A percentile compares a stretch with the other conserved stretches of the same genome.
Evolutionary conservation across 495 filamentous ascomycete genomes (phyloP).

Genomic region (Penicillium alfredii): DNA sequence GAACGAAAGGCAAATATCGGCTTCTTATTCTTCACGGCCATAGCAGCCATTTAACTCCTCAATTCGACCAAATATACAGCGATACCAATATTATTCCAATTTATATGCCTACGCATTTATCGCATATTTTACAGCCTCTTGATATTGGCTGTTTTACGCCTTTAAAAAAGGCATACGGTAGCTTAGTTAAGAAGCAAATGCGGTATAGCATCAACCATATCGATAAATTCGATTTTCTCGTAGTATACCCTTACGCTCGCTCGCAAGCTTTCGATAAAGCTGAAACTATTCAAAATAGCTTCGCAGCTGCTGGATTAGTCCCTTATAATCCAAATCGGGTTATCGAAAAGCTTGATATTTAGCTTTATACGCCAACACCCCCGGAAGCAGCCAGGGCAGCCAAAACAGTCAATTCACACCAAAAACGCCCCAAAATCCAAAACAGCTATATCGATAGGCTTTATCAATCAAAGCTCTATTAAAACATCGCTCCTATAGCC

Average conservation of each 20-base stretch:
- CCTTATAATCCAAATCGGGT: constrained; percentile 9
- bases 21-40: constrained; percentile 25
- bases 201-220: constrained; percentile 10
- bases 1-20: constrained; percentile 9
- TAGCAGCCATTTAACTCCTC: constrained; percentile 15
- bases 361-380: too few species aligned
- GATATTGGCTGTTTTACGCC: constrained; percentile 21
- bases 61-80: constrained; percentile 17
- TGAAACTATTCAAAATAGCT: constrained; percentile 9
- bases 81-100: constrained; percentile 18
- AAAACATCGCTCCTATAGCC: too few species aligned
- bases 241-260: constrained; percentile 1
- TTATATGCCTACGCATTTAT: constrained; percentile 21
- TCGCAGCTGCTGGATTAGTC: constrained; percentile 6
- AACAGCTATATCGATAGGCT: too few species aligned
- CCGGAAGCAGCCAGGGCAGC: too few species aligned
- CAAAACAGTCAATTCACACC: too few species aligned
- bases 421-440: too few species aligned
- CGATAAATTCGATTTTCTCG: constrained; percentile 12
- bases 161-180: constrained; percentile 15
- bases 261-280: not conserved
- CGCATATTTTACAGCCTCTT: constrained; percentile 24
- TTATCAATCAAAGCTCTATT: too few species aligned
- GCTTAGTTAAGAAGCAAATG: constrained; percentile 3
- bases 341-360: constrained; percentile 12